phyloP scores from a whole-genome alignment of 2,329 filamentous ascomycete species.

The Hymenoscyphus fraxineus region DNA sequence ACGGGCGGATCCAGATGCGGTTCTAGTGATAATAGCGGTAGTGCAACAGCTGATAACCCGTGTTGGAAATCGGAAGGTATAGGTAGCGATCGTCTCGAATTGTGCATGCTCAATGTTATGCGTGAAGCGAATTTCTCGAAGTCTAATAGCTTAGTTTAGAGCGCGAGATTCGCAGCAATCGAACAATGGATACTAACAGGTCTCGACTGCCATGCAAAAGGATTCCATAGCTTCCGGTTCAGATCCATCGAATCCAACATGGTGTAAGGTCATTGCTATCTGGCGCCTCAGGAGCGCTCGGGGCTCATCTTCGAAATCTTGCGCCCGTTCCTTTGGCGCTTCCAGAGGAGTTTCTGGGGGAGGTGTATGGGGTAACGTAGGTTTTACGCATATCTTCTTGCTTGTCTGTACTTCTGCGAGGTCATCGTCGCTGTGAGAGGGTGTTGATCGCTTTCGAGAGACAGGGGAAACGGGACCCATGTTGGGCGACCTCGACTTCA shows the following conservation, averaged over 20 bases:
- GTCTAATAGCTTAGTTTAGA: constrained; percentile 27
- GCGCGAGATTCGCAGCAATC: not conserved
- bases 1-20: constrained; percentile 56
- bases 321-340: constrained; percentile 3
- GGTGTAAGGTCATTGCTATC: constrained; percentile 51
- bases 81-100: constrained; percentile 44
- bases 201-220: constrained; percentile 52
- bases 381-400: constrained; percentile 29
- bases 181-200: constrained; percentile 44
- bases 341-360: constrained; percentile 23
- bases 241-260: constrained; percentile 56
- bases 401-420: constrained; percentile 22
- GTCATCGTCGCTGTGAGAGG: constrained; percentile 29
- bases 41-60: constrained; percentile 48
- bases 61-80: constrained; percentile 56
- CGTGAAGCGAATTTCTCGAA: constrained; percentile 30
- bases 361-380: constrained; percentile 24
- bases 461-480: constrained; percentile 28
- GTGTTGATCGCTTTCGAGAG: constrained; percentile 28
- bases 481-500: constrained; percentile 4
- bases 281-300: constrained; percentile 46
- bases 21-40: constrained; percentile 49
- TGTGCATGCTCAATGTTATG: constrained; percentile 32
- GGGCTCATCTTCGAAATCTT: constrained; percentile 32
- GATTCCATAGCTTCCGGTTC: constrained; percentile 55